Evolutionary conservation across 805 yeast species (phyloP).

Genomic region (Kuraishia hungarica): DNA sequence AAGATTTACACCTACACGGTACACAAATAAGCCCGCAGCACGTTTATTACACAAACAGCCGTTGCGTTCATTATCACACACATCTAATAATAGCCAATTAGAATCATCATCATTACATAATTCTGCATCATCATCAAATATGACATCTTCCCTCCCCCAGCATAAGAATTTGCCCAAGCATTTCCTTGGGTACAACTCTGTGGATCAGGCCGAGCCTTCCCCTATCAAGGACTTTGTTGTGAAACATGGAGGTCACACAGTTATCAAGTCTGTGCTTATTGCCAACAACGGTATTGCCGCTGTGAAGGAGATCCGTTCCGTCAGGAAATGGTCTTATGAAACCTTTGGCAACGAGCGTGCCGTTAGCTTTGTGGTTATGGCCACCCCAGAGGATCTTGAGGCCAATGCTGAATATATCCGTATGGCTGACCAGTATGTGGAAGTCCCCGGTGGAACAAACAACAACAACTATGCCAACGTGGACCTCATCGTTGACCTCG

Average conservation of each 20-base stretch:
- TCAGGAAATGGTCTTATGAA: conserved; percentile 98
- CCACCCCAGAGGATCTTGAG: conserved; percentile 97
- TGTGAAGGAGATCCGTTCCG: conserved; percentile 94
- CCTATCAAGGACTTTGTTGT: conserved; percentile 77
- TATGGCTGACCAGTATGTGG: conserved; percentile 98
- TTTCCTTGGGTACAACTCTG: conserved; percentile 76
- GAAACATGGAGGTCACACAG: conserved; percentile 89
- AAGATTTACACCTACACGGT: not conserved
- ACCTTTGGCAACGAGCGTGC: conserved; percentile 96
- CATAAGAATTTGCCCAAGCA: conserved; percentile 48
- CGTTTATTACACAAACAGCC: not conserved
- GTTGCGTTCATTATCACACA: not conserved
- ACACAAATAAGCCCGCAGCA: not conserved
- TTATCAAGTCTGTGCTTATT: conserved; percentile 77
- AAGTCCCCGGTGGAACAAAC: conserved; percentile 99
- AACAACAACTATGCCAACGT: conserved; percentile 98
- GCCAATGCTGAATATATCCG: conserved; percentile 97
- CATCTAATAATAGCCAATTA: not conserved
- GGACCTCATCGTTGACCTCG: conserved; percentile 91
- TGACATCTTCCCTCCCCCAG: not conserved
- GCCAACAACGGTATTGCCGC: conserved; percentile 99
- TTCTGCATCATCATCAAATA: not conserved
- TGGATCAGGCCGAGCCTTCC: conserved; percentile 71
- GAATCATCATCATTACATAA: not conserved
- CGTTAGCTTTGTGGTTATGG: conserved; percentile 94